Evolutionary conservation across 2,329 filamentous ascomycete genomes (phyloP).

Genomic region (Gremmenia infestans): DNA sequence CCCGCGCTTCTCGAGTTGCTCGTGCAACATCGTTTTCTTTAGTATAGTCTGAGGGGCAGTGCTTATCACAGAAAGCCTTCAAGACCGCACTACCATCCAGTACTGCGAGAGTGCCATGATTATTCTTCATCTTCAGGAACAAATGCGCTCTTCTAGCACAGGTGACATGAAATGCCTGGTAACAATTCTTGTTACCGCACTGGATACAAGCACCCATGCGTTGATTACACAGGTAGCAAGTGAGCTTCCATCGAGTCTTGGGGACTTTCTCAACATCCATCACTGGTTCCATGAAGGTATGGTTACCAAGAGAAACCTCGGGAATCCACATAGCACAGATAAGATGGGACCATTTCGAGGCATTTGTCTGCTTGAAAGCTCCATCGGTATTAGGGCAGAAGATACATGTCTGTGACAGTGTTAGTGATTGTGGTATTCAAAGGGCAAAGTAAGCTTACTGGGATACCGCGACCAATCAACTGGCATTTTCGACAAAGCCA

Average conservation of each 20-base stretch:
- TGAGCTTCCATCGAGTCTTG: slow-evolving; percentile 86
- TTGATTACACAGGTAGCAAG: slow-evolving; percentile 95
- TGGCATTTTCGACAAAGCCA: slow-evolving; percentile 98
- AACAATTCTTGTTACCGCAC: slow-evolving; percentile 96
- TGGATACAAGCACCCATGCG: slow-evolving; percentile 98
- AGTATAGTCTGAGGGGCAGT: slow-evolving; percentile 84
- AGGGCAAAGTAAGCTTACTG: slow-evolving; percentile 48
- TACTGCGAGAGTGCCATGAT: slow-evolving; percentile 70
- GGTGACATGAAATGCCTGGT: slow-evolving; percentile 94
- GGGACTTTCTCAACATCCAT: slow-evolving; percentile 98
- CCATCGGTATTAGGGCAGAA: slow-evolving; percentile 98
- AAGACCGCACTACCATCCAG: slow-evolving; percentile 75
- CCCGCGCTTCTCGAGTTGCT: slow-evolving; percentile 77
- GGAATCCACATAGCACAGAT: slow-evolving; percentile 98
- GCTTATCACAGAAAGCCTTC: slow-evolving; percentile 94
- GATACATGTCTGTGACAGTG: slow-evolving; percentile 67
- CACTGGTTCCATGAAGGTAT: slow-evolving; percentile 96
- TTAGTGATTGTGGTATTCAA: slow-evolving; percentile 13
- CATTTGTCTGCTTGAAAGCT: slow-evolving; percentile 96
- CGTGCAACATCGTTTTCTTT: slow-evolving; percentile 78
- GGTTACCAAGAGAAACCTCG: slow-evolving; percentile 90
- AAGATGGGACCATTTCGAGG: slow-evolving; percentile 93
- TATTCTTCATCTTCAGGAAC: slow-evolving; percentile 95
- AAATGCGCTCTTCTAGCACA: slow-evolving; percentile 84
- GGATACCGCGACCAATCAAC: slow-evolving; percentile 84